Base-by-base conservation (phyloP, 441 rosid genomes). In the Pelargonium hybrid region DNA sequence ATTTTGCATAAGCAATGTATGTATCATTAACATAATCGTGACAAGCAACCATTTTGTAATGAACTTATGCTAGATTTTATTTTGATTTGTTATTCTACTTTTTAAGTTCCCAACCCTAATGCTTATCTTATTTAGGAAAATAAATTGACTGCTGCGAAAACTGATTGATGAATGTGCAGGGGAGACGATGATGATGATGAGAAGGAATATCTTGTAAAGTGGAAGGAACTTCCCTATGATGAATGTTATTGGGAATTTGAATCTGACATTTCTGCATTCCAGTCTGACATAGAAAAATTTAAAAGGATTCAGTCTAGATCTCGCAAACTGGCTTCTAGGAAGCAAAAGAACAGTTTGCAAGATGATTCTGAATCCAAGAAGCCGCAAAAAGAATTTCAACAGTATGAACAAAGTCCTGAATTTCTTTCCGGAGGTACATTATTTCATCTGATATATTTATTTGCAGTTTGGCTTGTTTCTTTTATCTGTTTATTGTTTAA, bases 241-340 rank as follows among this genome's bases (percentile, higher is more conserved):
- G 99, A 95, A 81, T 92, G 98, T 68, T 90, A 95, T 69, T 95
- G 99, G 99, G 99, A 95, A 72, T 89, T 87, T 72, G 95, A 90
- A 84, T 79, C 93, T 23, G 98, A 95, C 70, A 84, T 95, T 75
- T 86, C 95, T 72, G 83, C 98, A 31, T 95, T 92, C 84, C 92
- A 85, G 79, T 85, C 90, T 65, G 97, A 90, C 78, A 89, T 95
- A 69, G 95, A 92, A 76, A 87, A 81, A 79, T 95, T 89, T 72
- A 74, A 83, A 54, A 85, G 80, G 82, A 81, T 89, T 67, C 92
- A 84, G 76, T 83, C 90, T 45, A 89, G 84, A 66, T 78, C 87
- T 76, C 89, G 74, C 73, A 86, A 84, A 81, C 69, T 66, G 41
- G 74, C 80, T 74, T 65, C 74, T 69, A 66, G 67, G 48, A 92